phyloP scores from a whole-genome alignment of 345 rosid genomes.

The Streptanthus diversifolius region DNA sequence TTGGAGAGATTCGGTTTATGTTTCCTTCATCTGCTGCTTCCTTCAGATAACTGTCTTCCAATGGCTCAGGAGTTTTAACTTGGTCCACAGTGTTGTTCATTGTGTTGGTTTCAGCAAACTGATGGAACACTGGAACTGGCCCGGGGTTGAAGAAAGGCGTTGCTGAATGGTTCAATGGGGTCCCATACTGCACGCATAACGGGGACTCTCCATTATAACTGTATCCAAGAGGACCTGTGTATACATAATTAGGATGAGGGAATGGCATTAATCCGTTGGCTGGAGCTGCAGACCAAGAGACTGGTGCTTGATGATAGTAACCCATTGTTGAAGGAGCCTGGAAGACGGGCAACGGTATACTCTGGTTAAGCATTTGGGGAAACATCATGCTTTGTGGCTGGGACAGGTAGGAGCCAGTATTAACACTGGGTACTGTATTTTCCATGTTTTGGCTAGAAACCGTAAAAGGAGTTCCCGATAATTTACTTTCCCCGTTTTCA shows the following conservation, averaged over 20 bases:
- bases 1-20: background rate
- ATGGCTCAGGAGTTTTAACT: slow-evolving; percentile 34
- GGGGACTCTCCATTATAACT: slow-evolving; percentile 60
- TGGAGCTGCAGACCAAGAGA: slow-evolving; percentile 72
- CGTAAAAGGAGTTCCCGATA: slow-evolving; percentile 35
- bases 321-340: slow-evolving; percentile 67
- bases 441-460: slow-evolving; percentile 39
- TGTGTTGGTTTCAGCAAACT: slow-evolving; percentile 44
- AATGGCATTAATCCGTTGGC: slow-evolving; percentile 56
- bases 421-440: slow-evolving; percentile 34
- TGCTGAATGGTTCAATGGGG: slow-evolving; percentile 45
- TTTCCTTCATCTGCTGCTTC: slow-evolving; percentile 42
- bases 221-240: slow-evolving; percentile 54
- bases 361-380: slow-evolving; percentile 55
- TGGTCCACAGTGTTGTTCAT: slow-evolving; percentile 40
- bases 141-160: slow-evolving; percentile 45
- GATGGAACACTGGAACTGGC: slow-evolving; percentile 54
- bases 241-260: slow-evolving; percentile 58
- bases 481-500: slow-evolving; percentile 33
- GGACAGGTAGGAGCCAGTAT: slow-evolving; percentile 36
- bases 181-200: slow-evolving; percentile 63
- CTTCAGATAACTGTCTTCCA: slow-evolving; percentile 25
- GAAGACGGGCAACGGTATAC: slow-evolving; percentile 50
- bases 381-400: slow-evolving; percentile 43
- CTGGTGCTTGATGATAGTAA: slow-evolving; percentile 77